Conservation (phyloP, 2,329 filamentous ascomycete species). For the Ophiocordyceps camponoti-leonardi region DNA sequence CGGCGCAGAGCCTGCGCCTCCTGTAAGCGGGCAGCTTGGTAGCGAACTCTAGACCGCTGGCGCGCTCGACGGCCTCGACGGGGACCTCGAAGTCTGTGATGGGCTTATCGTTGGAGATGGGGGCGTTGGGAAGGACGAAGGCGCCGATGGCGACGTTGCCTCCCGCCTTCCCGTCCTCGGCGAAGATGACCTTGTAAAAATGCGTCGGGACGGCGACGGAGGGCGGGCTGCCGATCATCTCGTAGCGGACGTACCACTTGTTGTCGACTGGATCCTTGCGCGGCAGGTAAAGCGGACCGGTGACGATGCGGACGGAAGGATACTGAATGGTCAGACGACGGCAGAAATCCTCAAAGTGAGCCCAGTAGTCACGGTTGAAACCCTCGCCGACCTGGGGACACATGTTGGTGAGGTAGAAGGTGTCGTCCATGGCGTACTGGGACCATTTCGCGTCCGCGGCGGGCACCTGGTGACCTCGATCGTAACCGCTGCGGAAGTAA, state of each 20-base stretch:
- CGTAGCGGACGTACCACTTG: constrained; percentile 92
- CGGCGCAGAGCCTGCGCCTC: constrained; percentile 66
- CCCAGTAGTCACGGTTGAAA: constrained; percentile 99
- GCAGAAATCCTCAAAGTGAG: constrained; percentile 96
- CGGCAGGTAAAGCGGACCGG: constrained; percentile 84
- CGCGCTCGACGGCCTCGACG: constrained; percentile 78
- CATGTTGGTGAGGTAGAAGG: constrained; percentile 91
- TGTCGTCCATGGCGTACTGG: constrained; percentile 86
- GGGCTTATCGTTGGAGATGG: constrained; percentile 74
- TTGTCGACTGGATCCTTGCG: constrained; percentile 65
- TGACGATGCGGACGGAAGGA: constrained; percentile 79
- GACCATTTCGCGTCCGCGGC: constrained; percentile 94
- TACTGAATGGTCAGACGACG: constrained; percentile 64
- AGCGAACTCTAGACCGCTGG: constrained; percentile 83
- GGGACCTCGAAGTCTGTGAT: constrained; percentile 89
- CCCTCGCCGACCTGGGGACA: constrained; percentile 95
- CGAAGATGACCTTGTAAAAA: constrained; percentile 98
- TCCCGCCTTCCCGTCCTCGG: constrained; percentile 55
- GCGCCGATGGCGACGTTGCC: constrained; percentile 79
- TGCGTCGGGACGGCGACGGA: constrained; percentile 94
- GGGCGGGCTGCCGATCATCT: constrained; percentile 85
- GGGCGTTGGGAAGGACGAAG: constrained; percentile 87
- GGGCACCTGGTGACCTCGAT: constrained; percentile 91
- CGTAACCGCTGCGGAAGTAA: constrained; percentile 89
- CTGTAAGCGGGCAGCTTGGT: constrained; percentile 56